Conservation (phyloP, 306 rosid genomes). For the Acacia crassicarpa region DNA sequence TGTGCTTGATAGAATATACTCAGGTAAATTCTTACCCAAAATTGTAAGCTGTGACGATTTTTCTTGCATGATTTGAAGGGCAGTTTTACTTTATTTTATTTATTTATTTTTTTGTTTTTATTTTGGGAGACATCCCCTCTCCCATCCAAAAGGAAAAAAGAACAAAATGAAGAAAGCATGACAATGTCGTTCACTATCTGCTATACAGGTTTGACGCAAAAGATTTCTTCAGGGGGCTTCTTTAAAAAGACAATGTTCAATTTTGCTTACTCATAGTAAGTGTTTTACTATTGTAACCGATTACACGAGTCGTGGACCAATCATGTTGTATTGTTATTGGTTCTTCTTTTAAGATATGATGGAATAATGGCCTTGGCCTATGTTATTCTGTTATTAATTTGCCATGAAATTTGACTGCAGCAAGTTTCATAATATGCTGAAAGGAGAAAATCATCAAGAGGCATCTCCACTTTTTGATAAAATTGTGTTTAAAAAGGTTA, state of each 20-base stretch:
- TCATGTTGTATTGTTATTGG: not conserved
- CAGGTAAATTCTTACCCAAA: conserved; percentile 44
- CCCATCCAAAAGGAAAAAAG: not conserved
- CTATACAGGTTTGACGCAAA: conserved; percentile 71
- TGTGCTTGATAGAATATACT: conserved; percentile 82
- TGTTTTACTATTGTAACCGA: conserved; percentile 12
- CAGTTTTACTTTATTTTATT: too few species aligned
- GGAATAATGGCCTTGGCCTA: not conserved
- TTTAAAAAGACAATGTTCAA: conserved; percentile 71
- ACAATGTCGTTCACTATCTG: conserved; percentile 11
- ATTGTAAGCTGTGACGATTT: conserved; percentile 4
- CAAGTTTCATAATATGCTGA: conserved; percentile 61
- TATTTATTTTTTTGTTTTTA: too few species aligned
- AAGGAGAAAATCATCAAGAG: conserved; percentile 47
- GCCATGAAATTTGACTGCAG: conserved; percentile 42
- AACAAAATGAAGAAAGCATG: not conserved
- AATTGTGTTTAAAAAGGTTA: conserved; percentile 80
- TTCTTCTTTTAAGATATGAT: not conserved
- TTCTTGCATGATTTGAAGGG: not conserved
- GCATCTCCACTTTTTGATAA: conserved; percentile 81
- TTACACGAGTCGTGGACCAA: not conserved
- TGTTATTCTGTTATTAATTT: not conserved
- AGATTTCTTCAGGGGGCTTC: conserved; percentile 64
- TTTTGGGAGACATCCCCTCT: too few species aligned
- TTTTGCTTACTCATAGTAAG: conserved; percentile 79